phyloP scores from a whole-genome alignment of 2,329 filamentous ascomycete species.

The Aspergillus glaucus region DNA sequence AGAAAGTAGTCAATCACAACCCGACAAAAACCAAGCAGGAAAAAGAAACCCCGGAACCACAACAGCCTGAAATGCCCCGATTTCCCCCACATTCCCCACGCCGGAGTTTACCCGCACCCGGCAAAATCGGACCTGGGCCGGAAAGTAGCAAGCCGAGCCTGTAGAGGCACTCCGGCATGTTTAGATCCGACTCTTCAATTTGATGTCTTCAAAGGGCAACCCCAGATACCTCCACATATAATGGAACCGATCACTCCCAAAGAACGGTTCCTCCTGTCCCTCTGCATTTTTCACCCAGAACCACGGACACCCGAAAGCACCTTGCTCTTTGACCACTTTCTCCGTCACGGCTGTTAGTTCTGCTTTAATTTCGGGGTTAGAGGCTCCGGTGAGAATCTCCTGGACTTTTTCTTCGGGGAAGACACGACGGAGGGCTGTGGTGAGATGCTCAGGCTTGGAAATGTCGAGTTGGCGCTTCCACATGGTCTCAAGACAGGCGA shows the following conservation, averaged over 20 bases:
- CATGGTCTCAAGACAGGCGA: conserved; percentile 53
- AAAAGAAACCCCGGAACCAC: too few species aligned
- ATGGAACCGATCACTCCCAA: conserved; percentile 63
- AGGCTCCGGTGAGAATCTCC: conserved; percentile 50
- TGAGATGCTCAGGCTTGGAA: conserved; percentile 51
- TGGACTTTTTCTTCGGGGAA: conserved; percentile 45
- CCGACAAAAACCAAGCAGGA: too few species aligned
- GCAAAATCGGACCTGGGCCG: too few species aligned
- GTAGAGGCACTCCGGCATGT: neutral
- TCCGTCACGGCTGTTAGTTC: conserved; percentile 55
- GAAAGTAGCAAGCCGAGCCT: too few species aligned
- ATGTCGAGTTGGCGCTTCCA: conserved; percentile 59
- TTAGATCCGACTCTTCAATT: conserved; percentile 9
- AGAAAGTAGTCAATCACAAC: too few species aligned
- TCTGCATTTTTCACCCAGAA: conserved; percentile 53
- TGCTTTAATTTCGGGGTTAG: conserved; percentile 46
- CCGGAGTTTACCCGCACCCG: too few species aligned
- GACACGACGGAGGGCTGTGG: conserved; percentile 18
- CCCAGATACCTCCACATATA: conserved; percentile 63
- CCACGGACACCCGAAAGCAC: conserved; percentile 75
- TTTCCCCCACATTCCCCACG: too few species aligned
- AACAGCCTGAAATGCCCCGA: too few species aligned
- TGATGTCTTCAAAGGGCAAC: conserved; percentile 37
- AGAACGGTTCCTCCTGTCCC: conserved; percentile 62
- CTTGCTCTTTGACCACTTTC: conserved; percentile 51